Conservation (phyloP, 345 rosid species). For the Eucalyptus fibrosa region DNA sequence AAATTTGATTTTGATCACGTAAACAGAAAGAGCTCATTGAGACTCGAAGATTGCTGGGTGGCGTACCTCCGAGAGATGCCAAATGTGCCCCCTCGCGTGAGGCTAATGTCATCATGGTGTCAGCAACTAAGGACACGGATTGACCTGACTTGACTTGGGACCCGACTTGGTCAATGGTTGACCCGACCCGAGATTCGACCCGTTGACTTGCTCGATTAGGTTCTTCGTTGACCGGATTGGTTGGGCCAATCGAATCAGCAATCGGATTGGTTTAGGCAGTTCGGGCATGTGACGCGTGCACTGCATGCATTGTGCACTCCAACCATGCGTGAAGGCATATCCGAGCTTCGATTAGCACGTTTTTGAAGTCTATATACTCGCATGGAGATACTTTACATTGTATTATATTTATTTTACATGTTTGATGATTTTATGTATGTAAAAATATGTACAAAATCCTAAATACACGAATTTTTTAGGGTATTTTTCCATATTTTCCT, state of each 20-base stretch:
- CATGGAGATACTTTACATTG: too few relatives aligned
- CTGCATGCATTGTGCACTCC: too few relatives aligned
- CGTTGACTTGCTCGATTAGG: rapidly evolving
- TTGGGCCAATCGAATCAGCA: too few relatives aligned
- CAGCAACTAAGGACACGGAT: rapidly evolving
- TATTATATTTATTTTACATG: too few relatives aligned
- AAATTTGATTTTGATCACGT: rapidly evolving
- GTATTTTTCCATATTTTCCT: neutral
- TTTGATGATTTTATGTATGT: too few relatives aligned
- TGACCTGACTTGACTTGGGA: too few relatives aligned
- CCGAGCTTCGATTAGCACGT: rapidly evolving
- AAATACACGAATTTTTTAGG: rapidly evolving
- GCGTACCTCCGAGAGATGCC: rapidly evolving
- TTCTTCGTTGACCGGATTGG: too few relatives aligned
- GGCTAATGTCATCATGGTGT: rapidly evolving
- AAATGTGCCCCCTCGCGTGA: rapidly evolving
- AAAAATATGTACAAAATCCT: neutral
- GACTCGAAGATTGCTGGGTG: rapidly evolving
- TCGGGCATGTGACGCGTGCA: too few relatives aligned
- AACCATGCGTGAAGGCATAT: too few relatives aligned
- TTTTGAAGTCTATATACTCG: rapidly evolving
- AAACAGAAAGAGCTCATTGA: neutral
- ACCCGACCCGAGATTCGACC: rapidly evolving
- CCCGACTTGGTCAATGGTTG: rapidly evolving
- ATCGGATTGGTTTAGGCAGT: too few relatives aligned